Evolutionary conservation across 805 yeast genomes (phyloP), one percentile per base, ranked within the genome.

Genomic region (Yamadazyma nakazawae): DNA sequence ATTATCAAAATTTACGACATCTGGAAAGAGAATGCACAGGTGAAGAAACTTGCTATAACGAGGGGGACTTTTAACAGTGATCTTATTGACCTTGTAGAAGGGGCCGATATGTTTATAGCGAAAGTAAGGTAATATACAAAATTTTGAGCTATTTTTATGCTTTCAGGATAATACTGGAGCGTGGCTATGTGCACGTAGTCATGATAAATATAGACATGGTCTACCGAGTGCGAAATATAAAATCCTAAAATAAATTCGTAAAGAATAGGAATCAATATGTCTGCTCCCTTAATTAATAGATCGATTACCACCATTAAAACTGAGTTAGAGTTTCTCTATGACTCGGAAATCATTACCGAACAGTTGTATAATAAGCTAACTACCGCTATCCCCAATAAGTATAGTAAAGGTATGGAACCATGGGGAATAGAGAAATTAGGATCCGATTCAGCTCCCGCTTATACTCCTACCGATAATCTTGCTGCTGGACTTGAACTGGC

Each of bases 311-410:
- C 85, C 5, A 70, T 89, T 51, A 68, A 82, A 67, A 80, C 87
- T 64, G 96, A 90, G 61, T 76, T 90, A 37, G 96, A 88, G 63
- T 89, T 88, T 59, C 70, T 90, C 26, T 69, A 66, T 37, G 96
- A 88, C 54, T 82, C 91, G 1, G 81, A 81, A 41, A 94, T 88
- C 37, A 81, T 90, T 48, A 71, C 82, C 16, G 75, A 77, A 32
- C 72, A 66, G 9, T 74, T 84, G 47, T 84, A 63, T 57, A 67
- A 79, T 12, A 75, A 78, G 32, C 67, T 89, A 16, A 51, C 66
- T 42, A 52, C 54, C 5, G 63, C 79, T 1, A 67, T 89, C 37
- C 96, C 96, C 13, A 63, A 66, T 6, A 79, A 74, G 53, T 82
- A 80, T 60, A 64, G 68, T 24, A 71, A 74, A 35, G 85, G 82